Conservation (phyloP, 345 rosid species). For the Turnera subulata region DNA sequence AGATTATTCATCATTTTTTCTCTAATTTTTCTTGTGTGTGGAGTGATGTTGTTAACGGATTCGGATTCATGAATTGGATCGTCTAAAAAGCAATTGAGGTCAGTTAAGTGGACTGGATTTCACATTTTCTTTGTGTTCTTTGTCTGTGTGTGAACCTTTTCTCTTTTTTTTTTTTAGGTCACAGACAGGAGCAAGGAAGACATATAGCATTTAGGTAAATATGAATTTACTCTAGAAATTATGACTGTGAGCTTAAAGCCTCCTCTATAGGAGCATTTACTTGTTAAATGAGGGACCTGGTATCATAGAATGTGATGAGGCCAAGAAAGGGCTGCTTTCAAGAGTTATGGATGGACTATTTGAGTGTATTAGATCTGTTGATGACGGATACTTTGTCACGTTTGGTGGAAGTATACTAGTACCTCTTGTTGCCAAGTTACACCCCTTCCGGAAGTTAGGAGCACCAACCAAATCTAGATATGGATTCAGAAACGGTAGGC, state of each 20-base stretch:
- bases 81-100: background rate
- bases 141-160: background rate
- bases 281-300: slow-evolving; percentile 58
- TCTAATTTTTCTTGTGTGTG: slow-evolving; percentile 1
- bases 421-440: slow-evolving; percentile 45
- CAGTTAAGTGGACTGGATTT: background rate
- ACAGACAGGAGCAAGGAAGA: no score
- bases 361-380: slow-evolving; percentile 40
- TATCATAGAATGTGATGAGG: slow-evolving; percentile 47
- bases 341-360: slow-evolving; percentile 71
- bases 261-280: no score
- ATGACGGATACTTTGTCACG: slow-evolving; percentile 31
- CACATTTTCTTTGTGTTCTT: background rate
- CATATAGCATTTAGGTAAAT: no score
- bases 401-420: slow-evolving; percentile 34
- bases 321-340: slow-evolving; percentile 66
- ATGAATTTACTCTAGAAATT: no score
- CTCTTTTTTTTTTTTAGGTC: slow-evolving; percentile 10
- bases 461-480: slow-evolving; percentile 41
- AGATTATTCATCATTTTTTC: background rate
- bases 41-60: slow-evolving; percentile 54
- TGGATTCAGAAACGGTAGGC: slow-evolving; percentile 30
- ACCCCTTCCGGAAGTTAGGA: slow-evolving; percentile 35
- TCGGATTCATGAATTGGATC: background rate
- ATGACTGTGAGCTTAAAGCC: no score